Conservation (phyloP, 1,139 yeast genomes). For the Candida mesenterica region DNA sequence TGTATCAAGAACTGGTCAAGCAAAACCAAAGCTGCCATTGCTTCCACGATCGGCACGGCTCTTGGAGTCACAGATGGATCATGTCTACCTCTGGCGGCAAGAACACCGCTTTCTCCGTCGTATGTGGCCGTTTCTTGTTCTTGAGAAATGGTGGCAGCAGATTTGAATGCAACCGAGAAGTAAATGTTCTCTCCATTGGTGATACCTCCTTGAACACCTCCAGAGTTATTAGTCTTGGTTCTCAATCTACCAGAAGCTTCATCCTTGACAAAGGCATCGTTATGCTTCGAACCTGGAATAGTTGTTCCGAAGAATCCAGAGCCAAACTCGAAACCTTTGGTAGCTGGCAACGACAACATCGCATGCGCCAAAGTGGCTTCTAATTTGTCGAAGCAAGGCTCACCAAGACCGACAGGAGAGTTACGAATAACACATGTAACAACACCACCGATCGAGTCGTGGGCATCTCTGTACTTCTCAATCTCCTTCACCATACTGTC, state of each 20-base stretch:
- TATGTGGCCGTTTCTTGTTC: slow-evolving; percentile 86
- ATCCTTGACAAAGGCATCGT: slow-evolving; percentile 75
- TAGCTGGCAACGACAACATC: slow-evolving; percentile 95
- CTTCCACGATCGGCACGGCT: slow-evolving; percentile 97
- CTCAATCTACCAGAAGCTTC: slow-evolving; percentile 58
- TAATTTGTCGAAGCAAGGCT: slow-evolving; percentile 94
- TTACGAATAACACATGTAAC: slow-evolving; percentile 97
- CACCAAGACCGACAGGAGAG: slow-evolving; percentile 92
- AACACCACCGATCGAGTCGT: slow-evolving; percentile 96
- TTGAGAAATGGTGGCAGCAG: slow-evolving; percentile 96
- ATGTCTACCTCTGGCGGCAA: slow-evolving; percentile 97
- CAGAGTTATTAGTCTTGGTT: slow-evolving; percentile 88
- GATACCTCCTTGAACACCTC: slow-evolving; percentile 98
- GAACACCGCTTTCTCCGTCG: slow-evolving; percentile 80
- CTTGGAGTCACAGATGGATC: slow-evolving; percentile 98
- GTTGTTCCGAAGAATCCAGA: slow-evolving; percentile 90
- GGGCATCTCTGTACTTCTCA: slow-evolving; percentile 79
- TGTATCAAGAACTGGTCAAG: slow-evolving; percentile 86
- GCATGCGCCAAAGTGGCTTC: slow-evolving; percentile 97
- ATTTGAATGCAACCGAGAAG: slow-evolving; percentile 94
- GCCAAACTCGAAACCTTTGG: slow-evolving; percentile 97
- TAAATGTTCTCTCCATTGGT: slow-evolving; percentile 93
- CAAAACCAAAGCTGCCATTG: slow-evolving; percentile 92
- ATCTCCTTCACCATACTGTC: slow-evolving; percentile 83
- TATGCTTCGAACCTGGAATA: slow-evolving; percentile 91